Base-by-base conservation (phyloP, 2,329 filamentous ascomycete genomes). In the Penicillium sp. region DNA sequence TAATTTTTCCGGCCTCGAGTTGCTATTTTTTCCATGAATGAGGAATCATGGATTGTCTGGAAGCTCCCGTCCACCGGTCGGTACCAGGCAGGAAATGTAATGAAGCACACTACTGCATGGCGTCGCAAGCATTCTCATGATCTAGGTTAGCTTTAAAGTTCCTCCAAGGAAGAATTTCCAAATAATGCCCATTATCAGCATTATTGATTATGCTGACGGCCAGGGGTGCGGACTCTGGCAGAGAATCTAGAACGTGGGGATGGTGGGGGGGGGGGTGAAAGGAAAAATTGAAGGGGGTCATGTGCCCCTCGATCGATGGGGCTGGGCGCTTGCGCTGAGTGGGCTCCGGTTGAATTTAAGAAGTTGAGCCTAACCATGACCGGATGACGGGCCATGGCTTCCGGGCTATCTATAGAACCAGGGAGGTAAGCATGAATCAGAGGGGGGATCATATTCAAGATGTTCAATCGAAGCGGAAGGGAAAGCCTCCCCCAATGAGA, bases 271-370 rank as follows among this genome's bases (percentile, higher is more conserved):
- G 29, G 29, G 29, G 2, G 7, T 32, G 39, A 48, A 34, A 41
- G 6, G 38, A 47, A 56, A 59, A 60, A 59, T 52, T 55, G 53
- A 50, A 51, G 51, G 45, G 50, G 48, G 54, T 61, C 58, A 61
- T 60, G 58, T 61, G 58, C 48, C 43, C 26, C 53, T 32, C 29
- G 57, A 61, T 60, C 58, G 48, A 54, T 54, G 54, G 52, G 49
- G 47, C 47, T 46, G 34, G 43, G 46, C 47, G 52, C 36, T 45
- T 34, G 39, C 39, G 36, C 34, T 36, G 43, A 44, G 41, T 47
- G 41, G 27, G 11, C 8, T 18, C 32, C 5, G 26, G 25, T 45
- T 18, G 13, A 11, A 32, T 32, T 32, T 32, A 32, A 32, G 29
- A 32, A 32, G 5, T n/a, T 13, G 27, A 39, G 18, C 9, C 34